These are phyloP conservation scores for Hylodesmum podocarpum DNA, from an alignment of 306 rosid species.

Conservation along the genomic window DNA sequence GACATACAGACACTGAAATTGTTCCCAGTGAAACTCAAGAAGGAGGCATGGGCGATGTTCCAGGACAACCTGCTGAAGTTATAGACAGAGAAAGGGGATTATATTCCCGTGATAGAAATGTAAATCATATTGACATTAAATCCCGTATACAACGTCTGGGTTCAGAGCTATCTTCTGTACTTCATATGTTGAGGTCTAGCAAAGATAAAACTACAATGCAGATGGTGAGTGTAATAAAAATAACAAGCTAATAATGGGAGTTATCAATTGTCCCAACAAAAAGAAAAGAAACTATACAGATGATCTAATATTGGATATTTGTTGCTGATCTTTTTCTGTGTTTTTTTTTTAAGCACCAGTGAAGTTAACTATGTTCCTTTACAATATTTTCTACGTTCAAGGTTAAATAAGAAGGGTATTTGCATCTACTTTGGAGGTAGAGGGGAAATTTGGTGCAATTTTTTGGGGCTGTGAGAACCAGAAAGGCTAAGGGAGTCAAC, in stretches of 20 bases:
- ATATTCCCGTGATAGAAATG: slow-evolving; percentile 32
- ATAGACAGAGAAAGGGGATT: slow-evolving; percentile 30
- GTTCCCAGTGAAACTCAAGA: slow-evolving; percentile 31
- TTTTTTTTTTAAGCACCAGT: neutral
- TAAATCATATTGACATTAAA: slow-evolving; percentile 43
- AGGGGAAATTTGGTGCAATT: too few relatives aligned
- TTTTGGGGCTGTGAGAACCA: neutral
- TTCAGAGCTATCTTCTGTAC: slow-evolving; percentile 64
- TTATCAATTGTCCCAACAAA: neutral
- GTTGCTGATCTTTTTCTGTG: neutral
- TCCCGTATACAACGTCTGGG: slow-evolving; percentile 59
- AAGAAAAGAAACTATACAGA: slow-evolving; percentile 2
- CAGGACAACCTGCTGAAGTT: slow-evolving; percentile 30
- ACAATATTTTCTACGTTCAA: too few relatives aligned
- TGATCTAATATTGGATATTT: neutral
- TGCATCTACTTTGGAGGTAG: too few relatives aligned
- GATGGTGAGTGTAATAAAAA: slow-evolving; percentile 42
- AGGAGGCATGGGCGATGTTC: slow-evolving; percentile 32
- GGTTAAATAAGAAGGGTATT: too few relatives aligned
- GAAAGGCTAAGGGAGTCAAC: neutral
- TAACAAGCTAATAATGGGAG: neutral
- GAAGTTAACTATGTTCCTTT: too few relatives aligned
- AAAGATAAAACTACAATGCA: slow-evolving; percentile 28
- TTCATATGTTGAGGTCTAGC: slow-evolving; percentile 51
- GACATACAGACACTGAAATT: slow-evolving; percentile 64